Base-by-base conservation (phyloP, 176 grass and related monocot species). In the Oryza punctata region DNA sequence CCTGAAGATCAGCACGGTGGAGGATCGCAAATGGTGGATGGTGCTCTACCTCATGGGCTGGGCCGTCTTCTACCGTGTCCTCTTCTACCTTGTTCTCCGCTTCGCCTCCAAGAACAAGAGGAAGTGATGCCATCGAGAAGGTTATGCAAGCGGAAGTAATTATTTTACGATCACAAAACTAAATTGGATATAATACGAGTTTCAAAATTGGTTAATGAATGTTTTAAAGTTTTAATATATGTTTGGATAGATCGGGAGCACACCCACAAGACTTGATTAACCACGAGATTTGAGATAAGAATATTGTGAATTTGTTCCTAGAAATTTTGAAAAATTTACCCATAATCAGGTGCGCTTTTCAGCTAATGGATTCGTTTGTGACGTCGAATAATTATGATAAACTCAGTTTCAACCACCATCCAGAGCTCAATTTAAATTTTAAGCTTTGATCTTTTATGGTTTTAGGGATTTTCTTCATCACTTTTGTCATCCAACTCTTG, bases 101-200 rank as follows among this genome's bases (percentile, higher is more conserved):
- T 94, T 91, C 59, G 89, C 86, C 43, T 94, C 89, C 67, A 89
- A 89, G 86, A 94, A 94, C 81, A 86, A 91, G 84, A 84, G 92
- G 43, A 87, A 91, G 85, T 91, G 77, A 65, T 38, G 37, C 15
- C 14, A 16, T 50, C n/a, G n/a, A n/a, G 3, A 15, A 18, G 47
- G 47, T 15, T 18, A 50, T 4, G 12, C 81, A 83, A 91, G 84
- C 77, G 86, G 41, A 87, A 84, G 85, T 87, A 47, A 65, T 19
- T 19, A 18, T 54, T 33, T 33, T 33, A 19, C 16, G 16, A 54
- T 54, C 19, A 54, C 49, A 54, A 19, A 18, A 54, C 50, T 18
- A 19, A 57, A 57, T 1, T 57, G 52, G 52, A 57, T 57, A 57
- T 57, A 57, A 6, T 0, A 50, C 47, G 4, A 6, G 4, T 0